Base-by-base conservation (phyloP, 345 rosid genomes). In the Bruguiera parviflora region DNA sequence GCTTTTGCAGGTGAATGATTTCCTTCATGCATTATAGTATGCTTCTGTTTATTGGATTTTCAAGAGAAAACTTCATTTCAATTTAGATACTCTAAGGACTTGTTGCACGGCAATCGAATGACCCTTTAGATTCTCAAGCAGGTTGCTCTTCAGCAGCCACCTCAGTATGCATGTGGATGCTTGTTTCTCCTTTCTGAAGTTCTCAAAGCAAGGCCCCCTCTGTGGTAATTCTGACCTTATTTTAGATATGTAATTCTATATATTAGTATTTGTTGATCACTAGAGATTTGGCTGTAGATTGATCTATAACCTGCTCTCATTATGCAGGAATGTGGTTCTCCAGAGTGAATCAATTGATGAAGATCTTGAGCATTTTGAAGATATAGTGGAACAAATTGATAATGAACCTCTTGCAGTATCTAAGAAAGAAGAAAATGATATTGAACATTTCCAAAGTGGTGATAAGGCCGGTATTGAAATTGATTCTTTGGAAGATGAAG, bases 121-220 rank as follows among this genome's bases (percentile, higher is more conserved):
- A 75, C 64, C 19, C 21, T 37, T 71, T 63, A 55, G 64, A 67
- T 75, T 28, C 66, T 77, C 78, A 72, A 71, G 53, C 85, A 95
- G 99, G 94, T 92, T 71, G 92, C 93, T 20, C 88, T 95, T 67
- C 99, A 90, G 74, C 98, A 87, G 83, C 98, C 98, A 39, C 91
- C 99, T 61, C 94, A 92, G 56, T 87, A 83, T 83, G 89, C 99
- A 31, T 92, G 99, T 68, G 99, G 97, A 69, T 95, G 86, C 82
- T 89, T 95, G 62, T 92, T 95, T 83, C 93, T 90, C 69, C 82
- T 95, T 31, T 95, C 99, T 21, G 99, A 95, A 82, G 89, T 92
- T 69, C 91, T 92, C 61, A 95, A 90, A 81, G 89, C 96, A 55
- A 85, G 94, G 62, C 92, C 94, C 0, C 94, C 89, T 66, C 76